Percentiles rank a stretch among this genome's conserved stretches.
These are phyloP conservation scores for Trichomonascaceae sp. DNA, from an alignment of 1,139 yeast genomes.

Conservation along the genomic window DNA sequence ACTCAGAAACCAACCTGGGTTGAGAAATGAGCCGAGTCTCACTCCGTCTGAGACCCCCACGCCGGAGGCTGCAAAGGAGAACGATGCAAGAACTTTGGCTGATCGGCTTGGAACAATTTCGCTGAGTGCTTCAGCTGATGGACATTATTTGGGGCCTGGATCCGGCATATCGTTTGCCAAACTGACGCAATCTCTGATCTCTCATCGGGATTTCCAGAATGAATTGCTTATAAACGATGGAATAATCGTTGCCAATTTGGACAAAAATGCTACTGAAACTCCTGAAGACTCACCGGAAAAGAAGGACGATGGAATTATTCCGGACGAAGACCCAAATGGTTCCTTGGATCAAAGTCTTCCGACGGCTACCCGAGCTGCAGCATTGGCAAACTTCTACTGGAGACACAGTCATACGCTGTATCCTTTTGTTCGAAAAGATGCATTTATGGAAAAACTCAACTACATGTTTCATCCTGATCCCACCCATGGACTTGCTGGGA, in stretches of 20 bases:
- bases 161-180: constrained; percentile 23
- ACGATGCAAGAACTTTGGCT: constrained; percentile 10
- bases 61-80: background rate
- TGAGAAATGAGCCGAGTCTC: background rate
- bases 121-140: constrained; percentile 19
- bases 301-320: background rate
- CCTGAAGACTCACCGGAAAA: constrained; percentile 1
- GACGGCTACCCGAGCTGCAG: constrained; percentile 15
- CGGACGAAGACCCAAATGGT: background rate
- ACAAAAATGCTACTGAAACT: background rate
- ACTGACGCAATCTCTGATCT: constrained; percentile 19
- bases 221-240: constrained; percentile 14
- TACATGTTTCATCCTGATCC: constrained; percentile 9
- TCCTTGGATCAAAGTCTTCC: constrained; percentile 11
- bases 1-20: constrained; percentile 9
- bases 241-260: constrained; percentile 8
- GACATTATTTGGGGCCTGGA: constrained; percentile 23
- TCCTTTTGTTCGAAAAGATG: constrained; percentile 16
- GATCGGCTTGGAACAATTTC: constrained; percentile 18
- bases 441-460: constrained; percentile 13
- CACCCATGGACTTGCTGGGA: constrained; percentile 9
- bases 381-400: constrained; percentile 21
- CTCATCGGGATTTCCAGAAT: constrained; percentile 14
- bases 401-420: constrained; percentile 21
- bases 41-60: background rate